Evolutionary conservation across 768 basidiomycete genomes (phyloP).

Genomic region (Amanita phalloides): DNA sequence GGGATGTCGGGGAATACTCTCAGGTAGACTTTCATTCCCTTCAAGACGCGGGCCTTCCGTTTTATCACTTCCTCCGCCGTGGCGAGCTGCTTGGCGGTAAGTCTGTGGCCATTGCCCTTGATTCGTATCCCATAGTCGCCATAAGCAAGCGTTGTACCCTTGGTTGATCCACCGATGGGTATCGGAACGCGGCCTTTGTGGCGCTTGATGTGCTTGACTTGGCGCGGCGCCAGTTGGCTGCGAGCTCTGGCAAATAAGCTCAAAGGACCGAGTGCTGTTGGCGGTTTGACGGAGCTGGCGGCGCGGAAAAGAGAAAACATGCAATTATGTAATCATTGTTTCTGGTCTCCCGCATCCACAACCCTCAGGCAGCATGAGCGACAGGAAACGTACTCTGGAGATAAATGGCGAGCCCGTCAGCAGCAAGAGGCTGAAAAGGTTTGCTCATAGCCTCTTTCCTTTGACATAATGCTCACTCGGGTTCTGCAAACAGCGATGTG

Average conservation of each 20-base stretch:
- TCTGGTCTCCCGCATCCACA: background rate
- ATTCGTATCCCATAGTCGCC: conserved; percentile 92
- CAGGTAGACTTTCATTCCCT: conserved; percentile 79
- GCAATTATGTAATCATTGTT: conserved; percentile 4
- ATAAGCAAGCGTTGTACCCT: conserved; percentile 86
- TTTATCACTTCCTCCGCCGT: conserved; percentile 83
- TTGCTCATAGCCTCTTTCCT: conserved; percentile 13
- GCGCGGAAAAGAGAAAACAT: conserved; percentile 34
- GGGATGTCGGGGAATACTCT: conserved; percentile 95
- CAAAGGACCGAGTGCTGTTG: conserved; percentile 20
- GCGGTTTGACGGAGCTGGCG: conserved; percentile 9
- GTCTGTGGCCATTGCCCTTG: conserved; percentile 66
- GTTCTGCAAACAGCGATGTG: conserved; percentile 47
- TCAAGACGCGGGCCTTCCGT: conserved; percentile 81
- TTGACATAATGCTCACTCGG: conserved; percentile 9
- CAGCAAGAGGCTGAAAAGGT: conserved; percentile 65
- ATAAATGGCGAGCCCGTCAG: conserved; percentile 34
- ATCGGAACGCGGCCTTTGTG: conserved; percentile 87
- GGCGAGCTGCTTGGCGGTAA: conserved; percentile 84
- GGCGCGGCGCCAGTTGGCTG: conserved; percentile 68
- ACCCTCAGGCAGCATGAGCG: conserved; percentile 38
- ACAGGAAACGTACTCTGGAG: conserved; percentile 54
- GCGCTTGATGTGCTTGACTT: conserved; percentile 76
- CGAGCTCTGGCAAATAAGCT: conserved; percentile 35
- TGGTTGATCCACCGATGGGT: conserved; percentile 81